Percentiles rank a stretch among this genome's conserved stretches.
phyloP scores from a whole-genome alignment of 2,329 filamentous ascomycete genomes.

The Xylariaceae sp. region DNA sequence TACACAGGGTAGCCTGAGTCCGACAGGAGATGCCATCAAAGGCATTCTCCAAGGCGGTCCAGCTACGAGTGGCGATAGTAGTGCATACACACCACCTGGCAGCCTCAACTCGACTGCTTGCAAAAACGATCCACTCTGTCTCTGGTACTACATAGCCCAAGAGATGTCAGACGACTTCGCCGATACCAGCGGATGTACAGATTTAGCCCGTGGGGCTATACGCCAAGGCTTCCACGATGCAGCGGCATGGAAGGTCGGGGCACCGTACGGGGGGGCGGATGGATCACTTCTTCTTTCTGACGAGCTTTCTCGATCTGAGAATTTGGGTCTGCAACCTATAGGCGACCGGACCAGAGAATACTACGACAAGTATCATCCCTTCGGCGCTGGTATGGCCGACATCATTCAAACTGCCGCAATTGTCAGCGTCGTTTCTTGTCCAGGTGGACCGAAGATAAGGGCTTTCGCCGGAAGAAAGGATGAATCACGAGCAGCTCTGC shows the following conservation, averaged over 20 bases:
- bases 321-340: constrained; percentile 46
- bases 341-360: constrained; percentile 37
- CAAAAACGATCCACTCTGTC: constrained; percentile 33
- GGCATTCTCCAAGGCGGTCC: constrained; percentile 20
- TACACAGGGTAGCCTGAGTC: constrained; percentile 5
- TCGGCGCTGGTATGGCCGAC: constrained; percentile 49
- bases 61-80: constrained; percentile 13
- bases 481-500: constrained; percentile 37
- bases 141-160: constrained; percentile 40
- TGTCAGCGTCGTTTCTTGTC: constrained; percentile 49
- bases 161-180: constrained; percentile 37
- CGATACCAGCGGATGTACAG: constrained; percentile 35
- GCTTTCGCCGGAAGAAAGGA: constrained; percentile 51
- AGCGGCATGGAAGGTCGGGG: constrained; percentile 39
- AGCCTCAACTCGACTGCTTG: constrained; percentile 24
- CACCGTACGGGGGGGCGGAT: constrained; percentile 42
- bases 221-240: constrained; percentile 48
- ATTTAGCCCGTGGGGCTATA: constrained; percentile 42
- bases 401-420: constrained; percentile 50
- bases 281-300: constrained; percentile 44
- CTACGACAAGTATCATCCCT: constrained; percentile 36
- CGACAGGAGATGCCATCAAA: constrained; percentile 22
- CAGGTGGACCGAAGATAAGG: constrained; percentile 48
- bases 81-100: constrained; percentile 22
- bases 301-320: constrained; percentile 39